Evolutionary conservation across 1,284 basidiomycete genomes (phyloP).

Genomic region (Taiwanofungus camphoratus): DNA sequence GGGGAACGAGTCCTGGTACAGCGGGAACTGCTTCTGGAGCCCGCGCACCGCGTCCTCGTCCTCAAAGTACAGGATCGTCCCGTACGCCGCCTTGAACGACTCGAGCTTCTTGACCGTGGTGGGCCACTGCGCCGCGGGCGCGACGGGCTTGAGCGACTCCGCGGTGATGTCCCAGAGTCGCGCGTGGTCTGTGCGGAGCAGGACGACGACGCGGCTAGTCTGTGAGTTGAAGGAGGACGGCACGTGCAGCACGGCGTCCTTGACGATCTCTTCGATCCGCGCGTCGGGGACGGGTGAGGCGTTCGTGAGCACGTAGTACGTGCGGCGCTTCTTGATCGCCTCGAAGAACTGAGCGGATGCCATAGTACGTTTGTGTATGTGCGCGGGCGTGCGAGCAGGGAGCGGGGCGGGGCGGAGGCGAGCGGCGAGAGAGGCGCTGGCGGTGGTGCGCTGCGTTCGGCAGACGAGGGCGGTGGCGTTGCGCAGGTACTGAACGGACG

Average conservation of each 20-base stretch:
- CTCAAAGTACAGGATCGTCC: slow-evolving; percentile 24
- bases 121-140: slow-evolving; percentile 18
- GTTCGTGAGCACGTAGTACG: slow-evolving; percentile 19
- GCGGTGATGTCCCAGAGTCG: slow-evolving; percentile 23
- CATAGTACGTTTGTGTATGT: slow-evolving; percentile 14
- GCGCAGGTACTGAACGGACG: background rate
- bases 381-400: background rate
- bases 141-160: slow-evolving; percentile 20
- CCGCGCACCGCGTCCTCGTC: slow-evolving; percentile 18
- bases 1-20: slow-evolving; percentile 23
- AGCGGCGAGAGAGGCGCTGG: background rate
- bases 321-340: slow-evolving; percentile 20
- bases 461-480: slow-evolving; percentile 1
- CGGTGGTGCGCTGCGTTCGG: background rate
- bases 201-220: slow-evolving; percentile 20
- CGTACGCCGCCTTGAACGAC: slow-evolving; percentile 20
- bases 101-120: slow-evolving; percentile 18
- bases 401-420: background rate
- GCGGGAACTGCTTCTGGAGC: slow-evolving; percentile 18
- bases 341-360: slow-evolving; percentile 20
- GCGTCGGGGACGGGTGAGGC: slow-evolving; percentile 20
- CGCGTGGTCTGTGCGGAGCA: slow-evolving; percentile 21
- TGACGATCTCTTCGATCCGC: slow-evolving; percentile 22
- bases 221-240: slow-evolving; percentile 24
- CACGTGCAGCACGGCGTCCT: slow-evolving; percentile 18